A percentile compares a stretch with the other conserved stretches of the same genome.
Evolutionary conservation across 2,329 filamentous ascomycete genomes (phyloP).

Genomic region (Cladosporium sp.): DNA sequence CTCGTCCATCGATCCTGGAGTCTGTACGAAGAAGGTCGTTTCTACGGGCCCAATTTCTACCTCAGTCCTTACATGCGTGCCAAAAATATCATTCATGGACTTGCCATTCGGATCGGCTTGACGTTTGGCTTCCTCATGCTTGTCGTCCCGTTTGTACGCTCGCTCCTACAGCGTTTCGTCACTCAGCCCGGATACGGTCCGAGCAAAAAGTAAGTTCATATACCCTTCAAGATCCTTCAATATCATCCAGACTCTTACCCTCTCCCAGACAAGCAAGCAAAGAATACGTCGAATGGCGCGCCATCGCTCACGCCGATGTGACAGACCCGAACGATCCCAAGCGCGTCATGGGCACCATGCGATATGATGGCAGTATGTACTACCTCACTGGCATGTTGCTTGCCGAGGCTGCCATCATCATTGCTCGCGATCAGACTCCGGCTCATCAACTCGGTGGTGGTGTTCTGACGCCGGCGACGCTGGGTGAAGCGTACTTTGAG

Average conservation of each 20-base stretch:
- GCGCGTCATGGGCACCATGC: slow-evolving; percentile 52
- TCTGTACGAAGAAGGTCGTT: slow-evolving; percentile 45
- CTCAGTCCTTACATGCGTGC: slow-evolving; percentile 54
- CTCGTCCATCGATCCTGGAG: slow-evolving; percentile 58
- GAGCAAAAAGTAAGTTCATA: slow-evolving; percentile 35
- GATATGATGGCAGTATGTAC: slow-evolving; percentile 60
- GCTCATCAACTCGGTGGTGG: slow-evolving; percentile 58
- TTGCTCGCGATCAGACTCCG: slow-evolving; percentile 54
- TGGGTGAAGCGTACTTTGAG: slow-evolving; percentile 64
- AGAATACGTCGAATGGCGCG: slow-evolving; percentile 60
- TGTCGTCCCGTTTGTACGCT: slow-evolving; percentile 49
- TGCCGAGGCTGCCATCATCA: slow-evolving; percentile 58
- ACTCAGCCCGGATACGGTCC: slow-evolving; percentile 50
- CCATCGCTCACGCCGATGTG: slow-evolving; percentile 57
- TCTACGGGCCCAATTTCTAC: slow-evolving; percentile 55
- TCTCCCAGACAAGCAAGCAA: slow-evolving; percentile 48
- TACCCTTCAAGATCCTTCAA: slow-evolving; percentile 25
- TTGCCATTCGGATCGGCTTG: slow-evolving; percentile 47
- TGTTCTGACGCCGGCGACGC: slow-evolving; percentile 65
- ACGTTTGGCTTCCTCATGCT: slow-evolving; percentile 44
- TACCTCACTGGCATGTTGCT: slow-evolving; percentile 61
- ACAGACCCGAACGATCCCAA: slow-evolving; percentile 40
- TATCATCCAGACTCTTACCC: not conserved
- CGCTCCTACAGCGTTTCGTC: slow-evolving; percentile 43
- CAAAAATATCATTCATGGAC: slow-evolving; percentile 44